Percentiles rank a stretch among this genome's conserved stretches.
Evolutionary conservation across 2,329 filamentous ascomycete species (phyloP).

Genomic region (Proliferodiscus dingleyae): DNA sequence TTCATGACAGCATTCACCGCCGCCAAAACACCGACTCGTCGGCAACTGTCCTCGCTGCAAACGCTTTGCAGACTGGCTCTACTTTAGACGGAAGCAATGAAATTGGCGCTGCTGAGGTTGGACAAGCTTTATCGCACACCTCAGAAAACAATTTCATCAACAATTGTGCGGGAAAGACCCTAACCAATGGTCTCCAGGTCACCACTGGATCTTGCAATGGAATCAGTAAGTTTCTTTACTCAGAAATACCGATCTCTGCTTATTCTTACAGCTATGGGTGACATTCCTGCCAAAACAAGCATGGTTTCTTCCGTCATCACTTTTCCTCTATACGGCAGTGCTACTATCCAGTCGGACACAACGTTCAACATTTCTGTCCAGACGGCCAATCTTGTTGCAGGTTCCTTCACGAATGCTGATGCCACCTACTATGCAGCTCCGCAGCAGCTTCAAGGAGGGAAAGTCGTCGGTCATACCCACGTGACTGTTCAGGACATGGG

Average conservation of each 20-base stretch:
- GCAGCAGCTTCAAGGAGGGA: conserved; percentile 31
- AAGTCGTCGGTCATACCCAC: conserved; percentile 36
- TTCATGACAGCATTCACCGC: conserved; percentile 4
- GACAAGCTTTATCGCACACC: conserved; percentile 25
- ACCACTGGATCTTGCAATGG: conserved; percentile 56
- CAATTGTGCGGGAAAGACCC: conserved; percentile 32
- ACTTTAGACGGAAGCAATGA: conserved; percentile 23
- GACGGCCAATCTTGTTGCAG: conserved; percentile 32
- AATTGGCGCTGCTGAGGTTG: conserved; percentile 21
- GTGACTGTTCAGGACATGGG: conserved; percentile 37
- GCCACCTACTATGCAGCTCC: conserved; percentile 37
- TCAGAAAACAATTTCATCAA: conserved; percentile 34
- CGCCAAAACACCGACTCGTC: conserved; percentile 8
- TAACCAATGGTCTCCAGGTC: conserved; percentile 58
- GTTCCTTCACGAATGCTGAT: conserved; percentile 36
- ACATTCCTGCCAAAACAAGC: conserved; percentile 27
- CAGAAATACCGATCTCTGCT: background rate
- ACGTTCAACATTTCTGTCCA: conserved; percentile 31
- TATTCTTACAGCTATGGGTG: conserved; percentile 30
- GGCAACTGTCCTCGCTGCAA: conserved; percentile 19
- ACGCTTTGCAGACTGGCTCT: conserved; percentile 29
- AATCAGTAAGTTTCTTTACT: conserved; percentile 26
- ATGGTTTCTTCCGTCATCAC: conserved; percentile 30
- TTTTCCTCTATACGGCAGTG: conserved; percentile 17
- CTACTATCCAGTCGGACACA: conserved; percentile 10